Evolutionary conservation across 2,329 filamentous ascomycete genomes (phyloP).

Genomic region (Trichoderma simmonsii): DNA sequence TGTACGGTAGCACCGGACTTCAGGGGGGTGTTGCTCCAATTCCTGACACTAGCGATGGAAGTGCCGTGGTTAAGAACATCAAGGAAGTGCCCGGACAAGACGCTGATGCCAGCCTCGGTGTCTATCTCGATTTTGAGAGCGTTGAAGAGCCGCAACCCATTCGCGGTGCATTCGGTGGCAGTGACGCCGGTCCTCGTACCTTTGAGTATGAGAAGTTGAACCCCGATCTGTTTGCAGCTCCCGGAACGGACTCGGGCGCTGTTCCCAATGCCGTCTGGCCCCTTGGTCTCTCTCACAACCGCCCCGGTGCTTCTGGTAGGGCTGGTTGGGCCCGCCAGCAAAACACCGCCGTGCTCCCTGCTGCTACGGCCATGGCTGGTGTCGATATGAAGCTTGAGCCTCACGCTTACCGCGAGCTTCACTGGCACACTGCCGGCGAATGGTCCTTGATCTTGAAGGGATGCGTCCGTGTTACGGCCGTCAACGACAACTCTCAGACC

Average conservation of each 20-base stretch:
- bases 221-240: slow-evolving; percentile 52
- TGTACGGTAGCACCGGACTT: slow-evolving; percentile 39
- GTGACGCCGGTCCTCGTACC: slow-evolving; percentile 51
- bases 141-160: slow-evolving; percentile 54
- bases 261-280: slow-evolving; percentile 52
- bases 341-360: slow-evolving; percentile 49
- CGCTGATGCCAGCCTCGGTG: slow-evolving; percentile 46
- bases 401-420: slow-evolving; percentile 59
- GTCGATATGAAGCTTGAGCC: slow-evolving; percentile 59
- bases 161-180: slow-evolving; percentile 47
- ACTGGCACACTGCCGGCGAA: slow-evolving; percentile 57
- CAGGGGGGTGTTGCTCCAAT: slow-evolving; percentile 40
- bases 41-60: slow-evolving; percentile 37
- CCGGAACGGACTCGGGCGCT: slow-evolving; percentile 49
- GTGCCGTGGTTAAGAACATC: slow-evolving; percentile 37
- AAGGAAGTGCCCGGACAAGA: slow-evolving; percentile 49
- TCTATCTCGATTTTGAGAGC: slow-evolving; percentile 52
- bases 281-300: slow-evolving; percentile 49
- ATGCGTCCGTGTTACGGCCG: slow-evolving; percentile 47
- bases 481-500: slow-evolving; percentile 49
- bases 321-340: slow-evolving; percentile 56
- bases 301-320: slow-evolving; percentile 40
- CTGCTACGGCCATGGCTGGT: slow-evolving; percentile 51
- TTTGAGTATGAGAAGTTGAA: slow-evolving; percentile 52
- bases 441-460: slow-evolving; percentile 55